Conservation (phyloP, 495 filamentous ascomycete species). For the Trichoderma erinaceum region DNA sequence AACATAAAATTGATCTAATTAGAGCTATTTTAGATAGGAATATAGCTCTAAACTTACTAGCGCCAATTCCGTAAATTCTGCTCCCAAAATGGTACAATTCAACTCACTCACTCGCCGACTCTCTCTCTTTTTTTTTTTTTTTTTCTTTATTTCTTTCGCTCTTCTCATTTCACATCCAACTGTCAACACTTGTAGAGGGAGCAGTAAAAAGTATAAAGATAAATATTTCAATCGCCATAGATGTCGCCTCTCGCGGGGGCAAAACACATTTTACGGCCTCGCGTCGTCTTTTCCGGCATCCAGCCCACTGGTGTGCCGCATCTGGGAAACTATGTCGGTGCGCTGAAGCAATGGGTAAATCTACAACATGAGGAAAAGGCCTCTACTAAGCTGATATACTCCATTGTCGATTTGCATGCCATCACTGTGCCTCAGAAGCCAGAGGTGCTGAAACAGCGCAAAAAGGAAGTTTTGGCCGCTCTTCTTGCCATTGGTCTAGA, state of each 20-base stretch:
- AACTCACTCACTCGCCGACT: no score
- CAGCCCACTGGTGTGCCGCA: conserved; percentile 96
- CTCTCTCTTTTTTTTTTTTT: background rate
- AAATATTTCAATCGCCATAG: background rate
- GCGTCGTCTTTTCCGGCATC: conserved; percentile 84
- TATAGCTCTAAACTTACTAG: conserved; percentile 8
- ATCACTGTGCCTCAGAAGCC: conserved; percentile 70
- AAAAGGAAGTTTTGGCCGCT: conserved; percentile 67
- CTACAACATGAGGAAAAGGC: conserved; percentile 58
- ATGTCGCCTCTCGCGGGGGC: background rate
- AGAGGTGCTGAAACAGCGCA: conserved; percentile 51
- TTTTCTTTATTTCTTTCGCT: background rate
- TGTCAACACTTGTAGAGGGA: background rate
- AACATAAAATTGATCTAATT: background rate
- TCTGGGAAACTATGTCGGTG: conserved; percentile 92
- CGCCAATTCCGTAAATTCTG: background rate
- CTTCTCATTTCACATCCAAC: background rate
- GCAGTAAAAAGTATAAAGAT: background rate
- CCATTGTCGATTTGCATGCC: conserved; percentile 87
- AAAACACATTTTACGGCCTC: background rate
- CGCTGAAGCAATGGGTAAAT: conserved; percentile 76
- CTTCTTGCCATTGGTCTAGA: conserved; percentile 80
- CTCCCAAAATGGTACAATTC: background rate
- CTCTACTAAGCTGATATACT: conserved; percentile 64
- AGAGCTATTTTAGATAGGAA: background rate